phyloP scores from a whole-genome alignment of 306 rosid genomes.

The Boehmeria nivea region DNA sequence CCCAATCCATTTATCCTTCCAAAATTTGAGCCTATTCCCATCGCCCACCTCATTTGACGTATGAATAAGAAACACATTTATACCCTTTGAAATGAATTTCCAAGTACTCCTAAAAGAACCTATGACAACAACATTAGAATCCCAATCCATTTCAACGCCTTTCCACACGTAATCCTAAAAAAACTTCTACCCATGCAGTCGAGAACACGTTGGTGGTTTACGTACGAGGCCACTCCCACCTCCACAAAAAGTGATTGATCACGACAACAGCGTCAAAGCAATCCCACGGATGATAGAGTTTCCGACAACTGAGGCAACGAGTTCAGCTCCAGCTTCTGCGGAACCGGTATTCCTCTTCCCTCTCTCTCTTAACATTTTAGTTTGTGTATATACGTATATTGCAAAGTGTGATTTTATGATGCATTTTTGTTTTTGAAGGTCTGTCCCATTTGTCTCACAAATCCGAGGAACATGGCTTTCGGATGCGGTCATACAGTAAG shows the following conservation, averaged over 20 bases:
- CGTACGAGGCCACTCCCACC: conserved; percentile 65
- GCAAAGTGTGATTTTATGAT: conserved; percentile 26
- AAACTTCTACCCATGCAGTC: conserved; percentile 32
- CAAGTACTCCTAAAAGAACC: no score
- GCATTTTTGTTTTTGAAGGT: conserved; percentile 40
- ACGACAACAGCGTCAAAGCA: conserved; percentile 47
- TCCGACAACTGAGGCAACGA: conserved; percentile 33
- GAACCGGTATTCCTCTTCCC: conserved; percentile 47
- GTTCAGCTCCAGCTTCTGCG: conserved; percentile 31
- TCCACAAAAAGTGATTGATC: conserved; percentile 62
- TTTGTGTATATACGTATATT: background rate
- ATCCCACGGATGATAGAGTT: conserved; percentile 26
- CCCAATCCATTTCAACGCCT: no score
- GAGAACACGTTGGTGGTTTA: conserved; percentile 31
- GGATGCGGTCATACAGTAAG: conserved; percentile 95
- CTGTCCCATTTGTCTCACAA: conserved; percentile 83
- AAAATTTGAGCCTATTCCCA: no score
- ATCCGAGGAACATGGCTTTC: conserved; percentile 96
- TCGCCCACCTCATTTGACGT: no score
- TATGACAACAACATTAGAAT: background rate
- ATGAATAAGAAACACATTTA: no score
- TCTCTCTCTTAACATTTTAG: no score
- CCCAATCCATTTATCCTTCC: no score
- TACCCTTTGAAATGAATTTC: no score
- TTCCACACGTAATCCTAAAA: background rate